Conservation (phyloP, 1,284 basidiomycete genomes). For the Singerocomus rubriflavus region DNA sequence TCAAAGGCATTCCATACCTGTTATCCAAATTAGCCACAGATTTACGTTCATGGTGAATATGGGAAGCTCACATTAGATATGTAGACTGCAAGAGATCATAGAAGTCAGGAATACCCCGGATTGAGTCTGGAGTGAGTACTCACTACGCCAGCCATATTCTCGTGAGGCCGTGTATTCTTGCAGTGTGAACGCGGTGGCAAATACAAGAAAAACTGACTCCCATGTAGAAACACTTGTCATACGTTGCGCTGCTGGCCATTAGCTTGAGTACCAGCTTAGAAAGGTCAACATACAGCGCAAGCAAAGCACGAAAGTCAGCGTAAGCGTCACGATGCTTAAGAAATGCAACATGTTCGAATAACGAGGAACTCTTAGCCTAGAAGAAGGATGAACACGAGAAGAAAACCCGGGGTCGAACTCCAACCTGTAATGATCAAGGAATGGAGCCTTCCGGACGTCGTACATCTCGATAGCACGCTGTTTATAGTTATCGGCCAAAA, state of each 20-base stretch:
- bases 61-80: slow-evolving; percentile 66
- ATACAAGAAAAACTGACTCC: slow-evolving; percentile 73
- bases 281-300: slow-evolving; percentile 53
- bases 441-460: slow-evolving; percentile 67
- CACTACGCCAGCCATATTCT: slow-evolving; percentile 85
- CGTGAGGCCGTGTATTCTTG: slow-evolving; percentile 78
- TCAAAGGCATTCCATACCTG: slow-evolving; percentile 90
- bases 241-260: slow-evolving; percentile 49
- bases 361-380: slow-evolving; percentile 74
- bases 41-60: neutral
- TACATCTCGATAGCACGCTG: slow-evolving; percentile 73
- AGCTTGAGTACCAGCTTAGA: neutral
- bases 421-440: slow-evolving; percentile 79
- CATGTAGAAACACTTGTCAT: slow-evolving; percentile 49
- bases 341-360: slow-evolving; percentile 82
- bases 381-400: slow-evolving; percentile 5
- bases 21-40: slow-evolving; percentile 3
- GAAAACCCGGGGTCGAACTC: slow-evolving; percentile 7
- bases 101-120: slow-evolving; percentile 1
- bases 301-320: slow-evolving; percentile 72
- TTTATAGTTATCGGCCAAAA: slow-evolving; percentile 86
- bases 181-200: slow-evolving; percentile 72
- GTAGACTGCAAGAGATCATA: slow-evolving; percentile 58
- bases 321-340: slow-evolving; percentile 65
- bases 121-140: slow-evolving; percentile 32